Evolutionary conservation across 2,329 filamentous ascomycete species (phyloP), one percentile per base, ranked within the genome.

Genomic region (Lasiodiplodia sp.): DNA sequence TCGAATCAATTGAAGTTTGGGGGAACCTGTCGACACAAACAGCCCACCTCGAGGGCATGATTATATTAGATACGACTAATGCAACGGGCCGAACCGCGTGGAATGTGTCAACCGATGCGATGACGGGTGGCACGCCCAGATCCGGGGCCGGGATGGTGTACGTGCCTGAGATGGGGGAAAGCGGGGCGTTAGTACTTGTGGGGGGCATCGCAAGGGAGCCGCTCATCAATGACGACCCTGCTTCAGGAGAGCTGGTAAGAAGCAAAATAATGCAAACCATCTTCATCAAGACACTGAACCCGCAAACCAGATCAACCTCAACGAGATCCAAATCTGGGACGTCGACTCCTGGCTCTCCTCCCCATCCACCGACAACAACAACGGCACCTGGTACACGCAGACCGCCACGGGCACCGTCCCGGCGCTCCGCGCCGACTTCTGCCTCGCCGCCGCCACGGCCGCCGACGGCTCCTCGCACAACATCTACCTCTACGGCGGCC

Each of bases 401-500:
- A 74, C 73, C 18, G 81, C 82, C 16, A 77, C 76, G 7, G 82
- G 83, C 18, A 73, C 80, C 10, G 76, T 82, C 21, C 83, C 84
- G 1, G 63, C 70, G 28, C 72, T 78, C 16, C 79, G 83, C 18
- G 78, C 82, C 16, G 82, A 85, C 66, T 83, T 81, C 68, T 86
- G 84, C 71, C 70, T 82, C 4, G 76, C 81, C 0, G 66, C 79
- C 0, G 79, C 75, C 16, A 78, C 81, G 34, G 79, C 83, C 0
- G 76, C 78, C 3, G 84, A 86, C 67, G 79, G 80, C 56, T 83
- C 82, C 2, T 82, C 79, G 66, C 80, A 84, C 64, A 85, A 85
- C 66, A 82, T 86, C 40, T 78, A 76, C 47, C 52, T 86, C 60
- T 86, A 86, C 67, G 85, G 85, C 21, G 85, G 85, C 8, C 77